Evolutionary conservation across 306 rosid genomes (phyloP).

Genomic region (Castanea mollissima): DNA sequence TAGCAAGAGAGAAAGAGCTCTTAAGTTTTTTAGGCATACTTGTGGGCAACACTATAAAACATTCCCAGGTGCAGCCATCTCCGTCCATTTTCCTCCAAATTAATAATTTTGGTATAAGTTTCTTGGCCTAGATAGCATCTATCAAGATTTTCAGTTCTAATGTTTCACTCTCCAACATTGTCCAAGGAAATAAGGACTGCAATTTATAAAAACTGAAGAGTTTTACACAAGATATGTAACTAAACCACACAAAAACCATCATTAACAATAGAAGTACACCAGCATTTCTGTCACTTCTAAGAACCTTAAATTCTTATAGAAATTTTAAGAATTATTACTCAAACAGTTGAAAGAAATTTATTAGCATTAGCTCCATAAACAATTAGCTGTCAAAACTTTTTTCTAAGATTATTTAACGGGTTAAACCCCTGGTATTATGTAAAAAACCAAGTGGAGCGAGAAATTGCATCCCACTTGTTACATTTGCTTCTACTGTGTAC

Average conservation of each 20-base stretch:
- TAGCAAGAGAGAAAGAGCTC: neutral
- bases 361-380: too few relatives aligned
- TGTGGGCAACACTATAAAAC: constrained; percentile 77
- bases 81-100: constrained; percentile 80
- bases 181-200: constrained; percentile 71
- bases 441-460: constrained; percentile 51
- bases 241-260: too few relatives aligned
- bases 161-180: constrained; percentile 74
- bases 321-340: too few relatives aligned
- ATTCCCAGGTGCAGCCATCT: constrained; percentile 52
- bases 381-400: too few relatives aligned
- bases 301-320: too few relatives aligned
- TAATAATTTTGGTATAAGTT: constrained; percentile 70
- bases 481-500: constrained; percentile 55
- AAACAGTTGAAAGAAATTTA: too few relatives aligned
- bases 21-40: constrained; percentile 29
- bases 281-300: too few relatives aligned
- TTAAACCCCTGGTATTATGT: neutral
- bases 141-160: constrained; percentile 81
- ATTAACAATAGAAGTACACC: too few relatives aligned
- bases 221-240: constrained; percentile 3
- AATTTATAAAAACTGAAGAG: constrained; percentile 43
- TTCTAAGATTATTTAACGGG: too few relatives aligned
- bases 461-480: constrained; percentile 81
- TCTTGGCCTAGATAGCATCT: constrained; percentile 91